Evolutionary conservation across 164 flowering plant genomes (phyloP).

Genomic region (grape (Vitis vinifera)): ASM3070453v1 NC_081819.1:9618001-9618500

Average conservation of each 20-base stretch:
- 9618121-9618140: neutral
- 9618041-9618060: constrained; percentile 4
- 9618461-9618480: too few species aligned
- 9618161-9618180: constrained; percentile 19
- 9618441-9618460: too few species aligned
- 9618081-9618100: constrained; percentile 8
- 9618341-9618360: constrained; percentile 16
- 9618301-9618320: constrained; percentile 23
- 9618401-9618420: too few species aligned
- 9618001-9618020: constrained; percentile 6
- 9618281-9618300: neutral
- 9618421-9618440: too few species aligned
- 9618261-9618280: too few species aligned
- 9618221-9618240: constrained; percentile 17
- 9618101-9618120: neutral
- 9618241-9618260: neutral
- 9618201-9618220: constrained; percentile 7
- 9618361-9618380: constrained; percentile 6
- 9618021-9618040: constrained; percentile 2
- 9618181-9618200: constrained; percentile 14
- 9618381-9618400: neutral
- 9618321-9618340: constrained; percentile 23
- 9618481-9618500: too few species aligned
- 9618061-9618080: neutral
- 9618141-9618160: neutral